phyloP scores from a whole-genome alignment of 2,329 filamentous ascomycete species.

The Colletotrichum destructivum region DNA sequence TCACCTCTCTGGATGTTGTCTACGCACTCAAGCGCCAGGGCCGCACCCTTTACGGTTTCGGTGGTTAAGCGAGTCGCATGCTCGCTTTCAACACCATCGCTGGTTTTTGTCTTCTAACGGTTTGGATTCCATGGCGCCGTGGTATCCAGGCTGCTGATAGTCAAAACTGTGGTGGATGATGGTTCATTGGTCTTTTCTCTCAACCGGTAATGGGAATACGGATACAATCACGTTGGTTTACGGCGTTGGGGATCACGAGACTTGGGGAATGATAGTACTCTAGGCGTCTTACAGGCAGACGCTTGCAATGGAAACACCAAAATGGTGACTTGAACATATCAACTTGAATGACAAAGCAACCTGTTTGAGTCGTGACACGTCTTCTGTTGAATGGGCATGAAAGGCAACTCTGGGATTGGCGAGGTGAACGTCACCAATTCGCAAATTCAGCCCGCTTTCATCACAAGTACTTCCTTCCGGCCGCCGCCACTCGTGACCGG shows the following conservation, averaged over 20 bases:
- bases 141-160: not conserved
- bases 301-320: constrained; percentile 44
- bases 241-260: constrained; percentile 47
- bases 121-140: constrained; percentile 28
- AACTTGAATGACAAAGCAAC: not conserved
- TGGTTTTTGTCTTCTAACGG: not conserved
- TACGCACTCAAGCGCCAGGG: constrained; percentile 79
- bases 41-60: constrained; percentile 89
- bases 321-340: constrained; percentile 43
- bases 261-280: constrained; percentile 42
- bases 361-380: constrained; percentile 10
- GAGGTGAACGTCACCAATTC: too few species aligned
- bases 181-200: constrained; percentile 41
- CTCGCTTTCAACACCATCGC: constrained; percentile 25
- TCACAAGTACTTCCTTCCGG: constrained; percentile 88
- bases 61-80: constrained; percentile 74
- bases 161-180: not conserved
- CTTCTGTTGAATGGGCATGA: not conserved
- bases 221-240: constrained; percentile 45
- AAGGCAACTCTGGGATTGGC: too few species aligned
- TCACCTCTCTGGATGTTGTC: constrained; percentile 79
- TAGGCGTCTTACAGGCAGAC: constrained; percentile 45
- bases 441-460: not conserved
- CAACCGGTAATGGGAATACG: constrained; percentile 39
- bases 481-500: constrained; percentile 83